Conservation (phyloP, 176 grass and related monocot species). For the Thinopyrum elongatum region DNA sequence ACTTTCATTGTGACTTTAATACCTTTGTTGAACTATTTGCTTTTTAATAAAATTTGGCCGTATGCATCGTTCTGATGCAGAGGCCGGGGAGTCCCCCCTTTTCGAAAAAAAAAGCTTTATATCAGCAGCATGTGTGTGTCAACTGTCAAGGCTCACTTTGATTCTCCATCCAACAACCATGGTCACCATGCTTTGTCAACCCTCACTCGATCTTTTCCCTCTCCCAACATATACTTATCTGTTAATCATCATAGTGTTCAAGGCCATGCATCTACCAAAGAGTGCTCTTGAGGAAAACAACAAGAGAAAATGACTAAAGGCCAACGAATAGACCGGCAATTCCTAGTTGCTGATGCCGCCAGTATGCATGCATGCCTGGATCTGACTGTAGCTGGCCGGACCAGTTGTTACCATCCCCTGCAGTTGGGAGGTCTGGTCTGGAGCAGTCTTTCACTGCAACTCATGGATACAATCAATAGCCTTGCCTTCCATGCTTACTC, state of each 20-base stretch:
- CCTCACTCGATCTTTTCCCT: not conserved
- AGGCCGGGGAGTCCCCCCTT: too few relatives aligned
- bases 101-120: too few relatives aligned
- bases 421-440: not conserved
- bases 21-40: too few relatives aligned
- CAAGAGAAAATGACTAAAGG: not conserved
- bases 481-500: not conserved
- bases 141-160: not conserved
- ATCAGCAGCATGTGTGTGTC: not conserved
- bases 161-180: constrained; percentile 2
- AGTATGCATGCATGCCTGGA: not conserved
- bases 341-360: not conserved
- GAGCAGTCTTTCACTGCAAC: constrained; percentile 8
- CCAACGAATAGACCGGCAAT: not conserved
- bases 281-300: not conserved
- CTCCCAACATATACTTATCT: not conserved
- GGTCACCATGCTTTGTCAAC: not conserved
- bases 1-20: too few relatives aligned
- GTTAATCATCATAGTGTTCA: not conserved
- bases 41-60: too few relatives aligned
- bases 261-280: not conserved
- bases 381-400: not conserved
- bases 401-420: not conserved
- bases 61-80: too few relatives aligned
- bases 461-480: not conserved